Conservation (phyloP, 2,329 filamentous ascomycete species). For the Penicillium psychrosexuale region DNA sequence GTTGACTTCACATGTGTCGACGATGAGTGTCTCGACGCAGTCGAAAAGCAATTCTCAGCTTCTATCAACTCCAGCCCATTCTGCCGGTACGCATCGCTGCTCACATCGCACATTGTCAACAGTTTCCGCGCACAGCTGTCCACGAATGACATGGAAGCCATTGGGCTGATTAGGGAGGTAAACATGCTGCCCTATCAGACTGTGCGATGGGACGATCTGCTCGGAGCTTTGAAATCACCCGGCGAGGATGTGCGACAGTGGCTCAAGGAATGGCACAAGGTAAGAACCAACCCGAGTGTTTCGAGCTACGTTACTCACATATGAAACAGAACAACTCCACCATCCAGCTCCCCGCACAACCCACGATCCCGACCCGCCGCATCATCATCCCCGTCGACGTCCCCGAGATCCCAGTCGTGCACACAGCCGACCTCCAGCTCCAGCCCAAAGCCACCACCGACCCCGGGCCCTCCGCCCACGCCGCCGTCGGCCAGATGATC, state of each 20-base stretch:
- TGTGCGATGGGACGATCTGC: slow-evolving; percentile 53
- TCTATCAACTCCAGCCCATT: slow-evolving; percentile 50
- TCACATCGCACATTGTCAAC: slow-evolving; percentile 51
- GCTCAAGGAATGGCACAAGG: slow-evolving; percentile 58
- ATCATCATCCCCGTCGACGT: slow-evolving; percentile 90
- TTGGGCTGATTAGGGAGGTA: slow-evolving; percentile 53
- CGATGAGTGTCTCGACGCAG: slow-evolving; percentile 61
- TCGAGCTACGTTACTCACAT: slow-evolving; percentile 8
- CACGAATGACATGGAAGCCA: slow-evolving; percentile 51
- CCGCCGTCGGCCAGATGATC: slow-evolving; percentile 48
- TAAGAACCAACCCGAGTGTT: slow-evolving; percentile 27
- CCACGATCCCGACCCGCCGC: slow-evolving; percentile 50
- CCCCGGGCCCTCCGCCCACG: slow-evolving; percentile 30
- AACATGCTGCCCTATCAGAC: slow-evolving; percentile 52
- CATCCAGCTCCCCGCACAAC: slow-evolving; percentile 32
- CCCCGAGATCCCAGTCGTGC: slow-evolving; percentile 75
- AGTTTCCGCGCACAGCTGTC: slow-evolving; percentile 47
- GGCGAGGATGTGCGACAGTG: slow-evolving; percentile 48
- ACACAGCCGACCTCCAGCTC: slow-evolving; percentile 59
- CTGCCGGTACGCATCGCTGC: slow-evolving; percentile 47
- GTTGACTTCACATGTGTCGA: slow-evolving; percentile 74
- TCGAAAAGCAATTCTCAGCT: slow-evolving; percentile 47
- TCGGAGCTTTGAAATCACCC: slow-evolving; percentile 50
- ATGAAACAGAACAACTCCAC: slow-evolving; percentile 33
- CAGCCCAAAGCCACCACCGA: slow-evolving; percentile 23